phyloP scores from a whole-genome alignment of 257 asterid genomes.

The Parsonsia alboflavescens region DNA sequence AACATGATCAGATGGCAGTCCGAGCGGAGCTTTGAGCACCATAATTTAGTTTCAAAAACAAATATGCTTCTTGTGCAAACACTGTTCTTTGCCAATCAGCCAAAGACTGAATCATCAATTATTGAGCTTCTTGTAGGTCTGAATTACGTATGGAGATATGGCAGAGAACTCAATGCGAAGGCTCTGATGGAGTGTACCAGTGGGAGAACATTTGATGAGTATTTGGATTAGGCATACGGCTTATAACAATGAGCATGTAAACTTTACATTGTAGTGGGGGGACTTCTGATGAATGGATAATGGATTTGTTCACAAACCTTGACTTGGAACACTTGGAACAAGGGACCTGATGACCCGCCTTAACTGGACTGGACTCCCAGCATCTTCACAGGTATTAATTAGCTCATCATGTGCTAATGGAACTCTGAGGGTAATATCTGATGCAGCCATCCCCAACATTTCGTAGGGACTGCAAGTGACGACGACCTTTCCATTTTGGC shows the following conservation, averaged over 20 bases:
- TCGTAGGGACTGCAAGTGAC: background rate
- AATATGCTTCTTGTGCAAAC: constrained; percentile 81
- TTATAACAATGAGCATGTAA: background rate
- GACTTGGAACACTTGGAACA: background rate
- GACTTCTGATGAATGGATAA: constrained; percentile 1
- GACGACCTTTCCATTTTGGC: constrained; percentile 1
- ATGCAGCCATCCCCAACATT: background rate
- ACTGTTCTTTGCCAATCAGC: constrained; percentile 37
- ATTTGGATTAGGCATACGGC: constrained; percentile 15
- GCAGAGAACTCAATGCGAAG: constrained; percentile 23
- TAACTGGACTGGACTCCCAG: background rate
- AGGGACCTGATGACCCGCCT: background rate
- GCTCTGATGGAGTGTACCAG: constrained; percentile 19
- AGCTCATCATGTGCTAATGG: background rate
- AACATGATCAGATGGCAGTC: constrained; percentile 93
- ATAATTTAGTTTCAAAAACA: constrained; percentile 53
- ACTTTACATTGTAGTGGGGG: background rate
- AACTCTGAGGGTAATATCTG: background rate
- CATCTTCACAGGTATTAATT: background rate
- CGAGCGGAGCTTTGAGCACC: constrained; percentile 85
- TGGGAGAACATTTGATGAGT: constrained; percentile 17
- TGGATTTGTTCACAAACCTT: background rate
- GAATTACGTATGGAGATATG: constrained; percentile 24
- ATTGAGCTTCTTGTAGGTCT: constrained; percentile 25
- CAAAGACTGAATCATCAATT: constrained; percentile 24